Evolutionary conservation across 2,329 filamentous ascomycete genomes (phyloP), one percentile per base, ranked within the genome.

Genomic region (Cladophialophora bantiana): DNA sequence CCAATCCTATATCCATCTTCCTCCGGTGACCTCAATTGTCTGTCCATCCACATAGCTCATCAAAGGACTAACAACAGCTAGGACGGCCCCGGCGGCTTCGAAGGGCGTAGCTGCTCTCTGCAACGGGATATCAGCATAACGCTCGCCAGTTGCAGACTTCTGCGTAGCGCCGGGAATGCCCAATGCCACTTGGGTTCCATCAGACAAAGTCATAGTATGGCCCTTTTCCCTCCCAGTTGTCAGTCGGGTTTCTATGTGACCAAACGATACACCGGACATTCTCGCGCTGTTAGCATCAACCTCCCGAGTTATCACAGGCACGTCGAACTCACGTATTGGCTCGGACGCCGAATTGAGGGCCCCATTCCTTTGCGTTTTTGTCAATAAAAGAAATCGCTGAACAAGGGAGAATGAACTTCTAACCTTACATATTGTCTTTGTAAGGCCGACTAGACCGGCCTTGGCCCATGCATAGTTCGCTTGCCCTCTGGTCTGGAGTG

Each of bases 11-110:
- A 87, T 88, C 74, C 85, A 85, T 72, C 86, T 83, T 1, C 92
- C 92, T 9, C 92, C 92, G 6, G 91, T 95, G 59, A 95, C 92
- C 81, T 89, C 91, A 72, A 96, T 90, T 0, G 92, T 94, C 85
- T 96, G 92, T 0, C 93, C 93, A 69, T 86, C 90, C 4, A 96
- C 91, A 81, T 96, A 96, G 45, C 89, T 89, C 74, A 95, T 92
- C 74, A 94, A 78, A 35, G 93, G 93, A 75, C 91, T 94, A 2
- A 89, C 91, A 34, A 95, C 88, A 6, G 90, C 92, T 76, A 96
- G 75, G 59, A 96, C 87, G 38, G 88, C 87, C 67, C 87, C 87
- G 34, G 93, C 93, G 10, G 93, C 93, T 82, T 96, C 38, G 38
- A 5, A 13, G 12, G 13, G 12, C 10, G 10, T 42, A 4, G 12